Percentiles rank a stretch among this genome's conserved stretches.
Conservation (phyloP, 768 basidiomycete genomes). For the Phylloporus sp. region DNA sequence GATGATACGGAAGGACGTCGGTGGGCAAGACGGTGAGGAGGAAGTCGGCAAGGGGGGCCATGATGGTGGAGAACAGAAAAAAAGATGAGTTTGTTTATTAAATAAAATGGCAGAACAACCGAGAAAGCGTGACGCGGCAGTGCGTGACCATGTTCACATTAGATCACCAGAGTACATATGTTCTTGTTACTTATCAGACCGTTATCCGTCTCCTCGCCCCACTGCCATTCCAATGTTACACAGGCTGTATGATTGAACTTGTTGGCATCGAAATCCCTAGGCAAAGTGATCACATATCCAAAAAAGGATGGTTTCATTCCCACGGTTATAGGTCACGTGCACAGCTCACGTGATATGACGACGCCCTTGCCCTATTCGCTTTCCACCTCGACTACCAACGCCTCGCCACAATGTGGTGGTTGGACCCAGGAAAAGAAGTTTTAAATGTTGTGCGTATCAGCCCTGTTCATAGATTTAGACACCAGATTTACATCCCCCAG, state of each 20-base stretch:
- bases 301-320: too few species aligned
- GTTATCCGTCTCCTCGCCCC: too few species aligned
- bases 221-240: too few species aligned
- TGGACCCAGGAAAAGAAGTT: slow-evolving; percentile 82
- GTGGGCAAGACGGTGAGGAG: slow-evolving; percentile 56
- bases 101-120: slow-evolving; percentile 27
- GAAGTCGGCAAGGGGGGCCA: slow-evolving; percentile 74
- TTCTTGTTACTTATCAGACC: too few species aligned
- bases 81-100: slow-evolving; percentile 8
- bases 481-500: slow-evolving; percentile 30
- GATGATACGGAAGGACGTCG: slow-evolving; percentile 34
- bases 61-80: slow-evolving; percentile 35
- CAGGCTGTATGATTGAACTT: too few species aligned
- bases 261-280: too few species aligned
- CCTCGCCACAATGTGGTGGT: slow-evolving; percentile 69
- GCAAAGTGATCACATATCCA: too few species aligned
- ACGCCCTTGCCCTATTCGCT: slow-evolving; percentile 30
- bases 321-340: too few species aligned
- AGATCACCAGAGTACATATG: too few species aligned
- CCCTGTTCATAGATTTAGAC: neutral
- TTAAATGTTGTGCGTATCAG: slow-evolving; percentile 57
- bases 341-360: slow-evolving; percentile 29
- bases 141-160: too few species aligned
- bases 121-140: slow-evolving; percentile 27
- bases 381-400: slow-evolving; percentile 6